Percentiles rank a stretch among this genome's conserved stretches.
phyloP scores from a whole-genome alignment of 371 early-diverging fungal genomes.

The Mucor indicus region DNA sequence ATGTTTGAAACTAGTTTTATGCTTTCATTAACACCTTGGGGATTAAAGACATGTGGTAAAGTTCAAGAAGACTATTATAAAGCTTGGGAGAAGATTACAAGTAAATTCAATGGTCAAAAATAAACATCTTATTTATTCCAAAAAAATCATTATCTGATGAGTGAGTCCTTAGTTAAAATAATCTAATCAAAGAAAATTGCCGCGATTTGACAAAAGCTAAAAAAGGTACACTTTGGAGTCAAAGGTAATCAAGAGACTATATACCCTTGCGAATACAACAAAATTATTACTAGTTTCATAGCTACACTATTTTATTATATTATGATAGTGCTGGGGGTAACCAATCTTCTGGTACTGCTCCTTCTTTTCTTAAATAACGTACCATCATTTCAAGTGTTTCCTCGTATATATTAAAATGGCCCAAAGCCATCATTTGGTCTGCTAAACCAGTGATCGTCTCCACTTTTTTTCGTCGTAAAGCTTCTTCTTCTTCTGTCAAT shows the following conservation, averaged over 20 bases:
- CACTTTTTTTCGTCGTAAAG: slow-evolving; percentile 43
- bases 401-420: slow-evolving; percentile 70
- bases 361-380: slow-evolving; percentile 63
- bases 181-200: too few relatives aligned
- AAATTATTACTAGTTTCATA: too few relatives aligned
- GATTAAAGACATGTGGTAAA: slow-evolving; percentile 64
- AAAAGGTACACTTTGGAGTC: too few relatives aligned
- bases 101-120: slow-evolving; percentile 42
- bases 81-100: slow-evolving; percentile 67
- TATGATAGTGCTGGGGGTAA: too few relatives aligned
- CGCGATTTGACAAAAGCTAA: too few relatives aligned
- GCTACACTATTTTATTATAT: too few relatives aligned
- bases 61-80: slow-evolving; percentile 80
- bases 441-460: slow-evolving; percentile 70
- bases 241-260: too few relatives aligned
- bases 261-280: too few relatives aligned
- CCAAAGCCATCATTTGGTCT: slow-evolving; percentile 75
- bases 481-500: slow-evolving; percentile 40
- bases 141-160: too few relatives aligned
- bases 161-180: too few relatives aligned
- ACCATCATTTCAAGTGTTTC: slow-evolving; percentile 76
- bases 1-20: slow-evolving; percentile 93
- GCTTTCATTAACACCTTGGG: slow-evolving; percentile 85
- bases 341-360: slow-evolving; percentile 63
- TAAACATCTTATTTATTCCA: neutral